Evolutionary conservation across 108 stramenopile species (phyloP).

Genomic region (Cyclotella baltica): DNA sequence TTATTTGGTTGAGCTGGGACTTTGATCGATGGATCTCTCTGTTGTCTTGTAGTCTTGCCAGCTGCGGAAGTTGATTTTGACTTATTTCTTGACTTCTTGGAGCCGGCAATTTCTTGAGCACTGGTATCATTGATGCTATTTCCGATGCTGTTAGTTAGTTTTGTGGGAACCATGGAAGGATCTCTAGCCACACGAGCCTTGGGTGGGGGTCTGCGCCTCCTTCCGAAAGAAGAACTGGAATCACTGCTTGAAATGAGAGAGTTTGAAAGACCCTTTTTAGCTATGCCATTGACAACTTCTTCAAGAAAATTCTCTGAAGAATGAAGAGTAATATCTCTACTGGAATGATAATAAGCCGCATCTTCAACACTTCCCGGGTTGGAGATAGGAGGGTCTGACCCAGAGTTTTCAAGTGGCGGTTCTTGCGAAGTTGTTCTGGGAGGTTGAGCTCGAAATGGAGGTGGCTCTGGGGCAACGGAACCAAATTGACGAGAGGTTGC

Average conservation of each 20-base stretch:
- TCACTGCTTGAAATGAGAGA: neutral
- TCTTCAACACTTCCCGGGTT: neutral
- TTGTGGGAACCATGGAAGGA: neutral
- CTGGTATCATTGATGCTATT: neutral
- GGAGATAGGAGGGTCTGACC: neutral
- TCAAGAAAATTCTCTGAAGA: neutral
- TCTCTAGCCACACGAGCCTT: neutral
- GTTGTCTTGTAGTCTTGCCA: neutral
- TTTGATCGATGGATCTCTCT: neutral
- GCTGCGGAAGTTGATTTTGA: neutral
- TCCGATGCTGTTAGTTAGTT: neutral
- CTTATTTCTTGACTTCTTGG: neutral
- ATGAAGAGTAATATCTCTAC: neutral
- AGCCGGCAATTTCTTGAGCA: neutral
- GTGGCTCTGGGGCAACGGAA: neutral
- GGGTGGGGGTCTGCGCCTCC: neutral
- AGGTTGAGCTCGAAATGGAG: neutral
- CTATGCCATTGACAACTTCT: neutral
- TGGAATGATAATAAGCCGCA: slow-evolving; percentile 8
- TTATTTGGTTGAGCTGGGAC: neutral
- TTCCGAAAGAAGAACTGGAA: neutral
- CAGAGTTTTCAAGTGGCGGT: neutral
- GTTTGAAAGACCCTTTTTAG: neutral
- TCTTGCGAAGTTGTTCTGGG: no score
- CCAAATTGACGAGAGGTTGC: neutral